Percentiles rank a stretch among this genome's conserved stretches.
phyloP scores from a whole-genome alignment of 306 rosid species.

The Delonix regia region DNA sequence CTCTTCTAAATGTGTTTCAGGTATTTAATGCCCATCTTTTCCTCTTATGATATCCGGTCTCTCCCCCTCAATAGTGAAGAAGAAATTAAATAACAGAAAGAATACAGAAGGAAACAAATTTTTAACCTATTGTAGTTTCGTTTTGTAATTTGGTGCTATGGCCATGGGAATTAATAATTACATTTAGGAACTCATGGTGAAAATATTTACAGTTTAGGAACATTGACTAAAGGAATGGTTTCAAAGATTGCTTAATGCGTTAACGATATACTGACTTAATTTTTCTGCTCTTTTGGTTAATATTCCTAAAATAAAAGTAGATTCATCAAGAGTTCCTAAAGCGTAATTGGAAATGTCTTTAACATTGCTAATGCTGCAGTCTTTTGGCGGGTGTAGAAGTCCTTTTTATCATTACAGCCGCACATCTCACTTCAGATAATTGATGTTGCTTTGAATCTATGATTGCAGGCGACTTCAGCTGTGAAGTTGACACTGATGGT shows the following conservation, averaged over 20 bases:
- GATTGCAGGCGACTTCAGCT: constrained; percentile 71
- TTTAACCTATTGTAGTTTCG: background rate
- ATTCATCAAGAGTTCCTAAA: background rate
- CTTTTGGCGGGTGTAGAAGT: background rate
- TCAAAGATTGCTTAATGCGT: background rate
- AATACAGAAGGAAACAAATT: background rate
- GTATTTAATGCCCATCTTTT: background rate
- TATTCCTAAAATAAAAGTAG: background rate
- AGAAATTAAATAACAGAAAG: background rate
- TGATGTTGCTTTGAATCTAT: constrained; percentile 37
- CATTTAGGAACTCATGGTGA: background rate
- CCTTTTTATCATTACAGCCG: background rate
- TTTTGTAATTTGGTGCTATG: background rate
- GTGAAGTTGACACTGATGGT: constrained; percentile 67
- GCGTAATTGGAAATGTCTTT: background rate
- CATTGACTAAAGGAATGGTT: background rate
- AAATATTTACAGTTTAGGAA: background rate
- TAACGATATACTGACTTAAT: no score
- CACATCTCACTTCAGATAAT: background rate
- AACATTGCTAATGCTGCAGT: background rate
- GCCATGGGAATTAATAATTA: background rate
- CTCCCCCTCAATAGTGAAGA: background rate
- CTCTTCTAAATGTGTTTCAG: background rate
- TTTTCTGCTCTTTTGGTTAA: background rate
- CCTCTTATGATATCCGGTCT: background rate